These are phyloP conservation scores for Lentinula aciculospora DNA, from an alignment of 768 basidiomycete genomes.

Conservation along the genomic window DNA sequence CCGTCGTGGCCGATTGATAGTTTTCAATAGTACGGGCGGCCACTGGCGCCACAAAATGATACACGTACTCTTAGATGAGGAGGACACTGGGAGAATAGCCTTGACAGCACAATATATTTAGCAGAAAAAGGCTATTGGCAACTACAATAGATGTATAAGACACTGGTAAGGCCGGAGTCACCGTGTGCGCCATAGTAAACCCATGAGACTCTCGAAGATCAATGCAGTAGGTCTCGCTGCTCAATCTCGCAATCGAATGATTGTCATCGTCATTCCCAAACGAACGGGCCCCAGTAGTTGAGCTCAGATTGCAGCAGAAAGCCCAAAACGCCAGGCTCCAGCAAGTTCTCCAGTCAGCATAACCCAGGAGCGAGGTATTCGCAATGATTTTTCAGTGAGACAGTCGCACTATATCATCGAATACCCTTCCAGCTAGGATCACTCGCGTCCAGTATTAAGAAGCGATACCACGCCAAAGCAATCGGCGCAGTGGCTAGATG, in stretches of 20 bases:
- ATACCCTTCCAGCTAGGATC: constrained; percentile 64
- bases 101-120: not conserved
- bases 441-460: constrained; percentile 66
- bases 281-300: not conserved
- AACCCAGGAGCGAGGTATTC: not conserved
- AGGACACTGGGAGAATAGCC: too few species aligned
- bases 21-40: too few species aligned
- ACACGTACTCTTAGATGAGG: not conserved
- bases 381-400: not conserved
- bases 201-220: not conserved
- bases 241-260: not conserved
- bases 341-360: not conserved
- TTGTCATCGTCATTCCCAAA: not conserved
- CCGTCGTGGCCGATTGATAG: not conserved
- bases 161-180: not conserved
- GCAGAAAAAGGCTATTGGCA: not conserved
- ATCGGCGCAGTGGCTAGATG: constrained; percentile 82
- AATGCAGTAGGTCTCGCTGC: not conserved
- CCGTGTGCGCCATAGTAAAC: not conserved
- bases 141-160: not conserved
- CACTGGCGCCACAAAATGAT: not conserved
- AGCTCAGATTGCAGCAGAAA: not conserved
- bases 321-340: not conserved
- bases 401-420: constrained; percentile 7
- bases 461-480: constrained; percentile 79